These are phyloP conservation scores for Neonectria faginata DNA, from an alignment of 2,329 filamentous ascomycete genomes.

Conservation along the genomic window DNA sequence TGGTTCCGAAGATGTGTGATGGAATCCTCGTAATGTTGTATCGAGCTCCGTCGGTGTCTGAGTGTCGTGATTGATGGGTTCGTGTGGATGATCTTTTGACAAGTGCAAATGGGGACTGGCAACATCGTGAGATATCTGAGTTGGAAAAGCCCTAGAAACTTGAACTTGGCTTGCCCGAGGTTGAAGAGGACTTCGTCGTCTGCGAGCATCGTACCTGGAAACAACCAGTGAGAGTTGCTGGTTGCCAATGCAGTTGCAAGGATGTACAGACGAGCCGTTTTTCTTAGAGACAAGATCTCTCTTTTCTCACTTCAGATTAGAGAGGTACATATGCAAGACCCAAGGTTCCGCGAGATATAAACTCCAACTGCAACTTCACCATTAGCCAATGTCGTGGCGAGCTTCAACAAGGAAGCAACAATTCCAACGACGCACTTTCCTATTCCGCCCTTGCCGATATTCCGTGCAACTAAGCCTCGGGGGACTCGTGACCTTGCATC, in stretches of 20 bases:
- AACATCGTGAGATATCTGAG: background rate
- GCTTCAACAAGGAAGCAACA: background rate
- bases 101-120: background rate
- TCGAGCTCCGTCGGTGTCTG: background rate
- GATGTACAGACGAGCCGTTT: background rate
- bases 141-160: background rate
- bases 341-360: background rate
- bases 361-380: background rate
- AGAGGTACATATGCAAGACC: no score
- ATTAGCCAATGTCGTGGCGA: background rate
- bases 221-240: background rate
- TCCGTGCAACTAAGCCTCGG: background rate
- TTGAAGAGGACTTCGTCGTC: background rate
- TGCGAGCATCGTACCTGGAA: background rate
- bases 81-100: no score
- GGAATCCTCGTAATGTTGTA: background rate
- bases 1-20: background rate
- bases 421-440: background rate
- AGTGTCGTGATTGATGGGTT: no score
- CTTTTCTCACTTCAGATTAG: background rate
- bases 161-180: background rate
- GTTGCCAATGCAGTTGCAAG: no score
- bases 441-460: background rate
- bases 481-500: no score
- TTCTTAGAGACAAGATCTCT: background rate